Evolutionary conservation across 208 protist genomes (phyloP), one percentile per base, ranked within the genome.

Genomic region (Herpetomonas samuelpessoai): DNA sequence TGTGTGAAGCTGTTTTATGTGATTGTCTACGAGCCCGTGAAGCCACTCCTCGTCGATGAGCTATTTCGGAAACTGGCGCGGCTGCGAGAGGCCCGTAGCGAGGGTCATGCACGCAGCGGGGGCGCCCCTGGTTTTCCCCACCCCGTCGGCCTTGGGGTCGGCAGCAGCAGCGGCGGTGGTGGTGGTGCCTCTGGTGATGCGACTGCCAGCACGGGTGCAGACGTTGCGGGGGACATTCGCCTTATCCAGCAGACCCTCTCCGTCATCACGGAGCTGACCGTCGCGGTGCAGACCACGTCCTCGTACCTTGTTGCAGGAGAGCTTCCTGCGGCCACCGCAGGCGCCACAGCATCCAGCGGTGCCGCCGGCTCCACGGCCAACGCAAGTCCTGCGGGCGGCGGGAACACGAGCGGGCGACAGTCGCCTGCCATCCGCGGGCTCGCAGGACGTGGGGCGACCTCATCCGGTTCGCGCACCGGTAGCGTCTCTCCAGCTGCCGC

Each of bases 1-100:
- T 92, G 85, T 55, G 45, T 86, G 10, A 91, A 91, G 60, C 59
- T 89, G n/a, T 93, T 93, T 55, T 86, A 91, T 62, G 65, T 79
- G 2, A 72, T 83, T 29, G 81, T 95, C 45, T 91, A 83, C 59
- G 73, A 86, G 41, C 82, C 82, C 0, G 49, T 88, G 45, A 65
- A 54, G 44, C 65, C 65, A 14, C 50, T 75, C 19, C 50, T 89
- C 30, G 21, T 68, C 7, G 22, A 68, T 4, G 82, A 86, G 54
- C 31, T 89, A 52, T 29, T 77, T 18, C 39, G 59, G 22, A 62
- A 50, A 18, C 70, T 63, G 35, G 61, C 19, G 54, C 74, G 57
- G 9, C 72, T 74, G 41, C 60, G 67, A 9, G 68, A 74, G 14
- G 47, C 55, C 47, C 6, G 51, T 59, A 12, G 27, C 62, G 22